These are phyloP conservation scores for Onygenales sp. DNA, from an alignment of 2,329 filamentous ascomycete genomes.

Conservation along the genomic window DNA sequence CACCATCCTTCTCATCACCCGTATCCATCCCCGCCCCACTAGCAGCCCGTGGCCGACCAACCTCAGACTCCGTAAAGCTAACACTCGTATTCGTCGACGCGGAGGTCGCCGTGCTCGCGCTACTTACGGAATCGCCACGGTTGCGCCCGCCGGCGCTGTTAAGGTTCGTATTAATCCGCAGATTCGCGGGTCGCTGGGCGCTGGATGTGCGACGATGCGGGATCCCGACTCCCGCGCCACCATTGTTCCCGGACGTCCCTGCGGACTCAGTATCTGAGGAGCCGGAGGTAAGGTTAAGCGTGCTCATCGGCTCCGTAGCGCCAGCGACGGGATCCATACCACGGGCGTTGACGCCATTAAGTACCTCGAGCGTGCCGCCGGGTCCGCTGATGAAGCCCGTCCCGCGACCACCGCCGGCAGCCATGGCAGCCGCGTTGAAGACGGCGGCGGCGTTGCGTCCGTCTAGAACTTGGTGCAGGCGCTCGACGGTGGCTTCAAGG, in stretches of 20 bases:
- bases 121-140: conserved; percentile 30
- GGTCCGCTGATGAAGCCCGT: conserved; percentile 58
- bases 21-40: neutral
- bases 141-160: conserved; percentile 8
- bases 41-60: conserved; percentile 1
- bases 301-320: conserved; percentile 14
- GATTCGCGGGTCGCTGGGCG: conserved; percentile 12
- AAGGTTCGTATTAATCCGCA: conserved; percentile 31
- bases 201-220: conserved; percentile 8
- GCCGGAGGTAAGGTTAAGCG: conserved; percentile 24
- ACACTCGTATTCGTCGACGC: conserved; percentile 29
- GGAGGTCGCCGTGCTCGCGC: conserved; percentile 30
- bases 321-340: conserved; percentile 9
- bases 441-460: conserved; percentile 91
- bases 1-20: conserved; percentile 13
- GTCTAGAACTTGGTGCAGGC: conserved; percentile 80
- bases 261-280: conserved; percentile 32
- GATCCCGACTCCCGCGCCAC: neutral
- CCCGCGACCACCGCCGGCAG: conserved; percentile 80
- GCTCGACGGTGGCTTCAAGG: conserved; percentile 83
- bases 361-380: conserved; percentile 33
- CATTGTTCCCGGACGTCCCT: conserved; percentile 15
- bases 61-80: conserved; percentile 28
- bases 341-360: conserved; percentile 26
- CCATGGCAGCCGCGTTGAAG: conserved; percentile 98